Evolutionary conservation across 371 early-diverging fungal species (phyloP), one percentile per base, ranked within the genome.

Genomic region (Encephalitozoon intestinalis): DNA sequence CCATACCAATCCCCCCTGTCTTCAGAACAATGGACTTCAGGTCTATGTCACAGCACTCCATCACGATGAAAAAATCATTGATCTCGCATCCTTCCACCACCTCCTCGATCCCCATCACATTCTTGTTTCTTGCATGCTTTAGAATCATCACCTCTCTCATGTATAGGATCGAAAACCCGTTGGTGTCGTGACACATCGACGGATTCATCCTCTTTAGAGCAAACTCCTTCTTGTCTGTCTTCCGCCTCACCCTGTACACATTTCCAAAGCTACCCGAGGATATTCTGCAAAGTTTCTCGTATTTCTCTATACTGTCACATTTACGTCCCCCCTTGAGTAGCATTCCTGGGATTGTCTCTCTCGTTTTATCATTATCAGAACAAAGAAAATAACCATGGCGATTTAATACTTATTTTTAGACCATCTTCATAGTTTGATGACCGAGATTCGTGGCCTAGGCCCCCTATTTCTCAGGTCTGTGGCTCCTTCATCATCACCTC

Each of bases 211-310:
- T 21, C 28, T 68, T 68, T 18, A 68, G 26, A n/a, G 69, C 69
- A 34, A 49, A 68, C n/a, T 12, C 41, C 30, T 7, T 66, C 18
- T 7, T 43, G 23, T 30, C 41, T 54, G 92, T 79, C 73, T 87
- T 87, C 81, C 94, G 90, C 37, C 84, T 76, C 8, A 85, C 90
- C 69, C 89, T 85, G 80, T 85, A 91, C 0, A 94, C 97, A 37
- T 87, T 88, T 0, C 94, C 97, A 84, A 94, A 95, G 2, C 94
- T 95, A 30, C 97, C 97, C 51, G 88, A 88, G 8, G 96, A 95
- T 40, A 66, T 66, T 12, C 28, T 41, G 4, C 39, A 39, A 15
- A 66, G 6, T 31, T 66, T 66, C 41, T 66, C 46, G 23, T 66
- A 66, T 12, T 0, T 15, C 7, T 31, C 28, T 66, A 49, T 66